These are phyloP conservation scores for Musa balbisiana DNA, from an alignment of 202 grass and related monocot species.

Conservation along the genomic window DNA sequence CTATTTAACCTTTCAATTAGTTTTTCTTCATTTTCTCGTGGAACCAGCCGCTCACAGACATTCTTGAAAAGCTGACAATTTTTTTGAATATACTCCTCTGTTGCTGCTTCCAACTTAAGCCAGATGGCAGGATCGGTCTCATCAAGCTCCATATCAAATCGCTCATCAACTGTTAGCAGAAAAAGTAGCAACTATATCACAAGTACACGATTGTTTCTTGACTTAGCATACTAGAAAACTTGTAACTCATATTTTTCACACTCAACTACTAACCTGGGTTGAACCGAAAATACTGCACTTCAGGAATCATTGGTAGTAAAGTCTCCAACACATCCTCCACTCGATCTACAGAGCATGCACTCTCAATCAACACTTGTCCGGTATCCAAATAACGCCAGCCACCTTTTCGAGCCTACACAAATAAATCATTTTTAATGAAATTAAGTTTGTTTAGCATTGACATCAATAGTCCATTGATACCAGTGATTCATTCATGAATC, in stretches of 20 bases:
- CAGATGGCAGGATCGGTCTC: slow-evolving; percentile 88
- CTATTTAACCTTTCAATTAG: slow-evolving; percentile 58
- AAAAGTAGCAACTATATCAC: not conserved
- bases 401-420: slow-evolving; percentile 76
- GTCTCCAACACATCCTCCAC: slow-evolving; percentile 92
- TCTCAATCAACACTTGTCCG: slow-evolving; percentile 97
- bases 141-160: slow-evolving; percentile 95
- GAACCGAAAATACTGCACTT: slow-evolving; percentile 94
- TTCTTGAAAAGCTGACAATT: slow-evolving; percentile 66
- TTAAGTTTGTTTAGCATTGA: not conserved
- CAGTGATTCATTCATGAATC: not conserved
- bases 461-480: not conserved
- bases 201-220: not conserved
- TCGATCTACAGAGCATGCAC: slow-evolving; percentile 88
- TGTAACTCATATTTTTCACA: not conserved
- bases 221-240: not conserved
- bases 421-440: not conserved
- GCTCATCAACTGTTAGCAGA: slow-evolving; percentile 77
- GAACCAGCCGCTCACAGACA: slow-evolving; percentile 72
- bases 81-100: slow-evolving; percentile 91
- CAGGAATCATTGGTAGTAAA: slow-evolving; percentile 89
- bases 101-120: slow-evolving; percentile 92
- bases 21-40: slow-evolving; percentile 64
- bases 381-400: slow-evolving; percentile 98
- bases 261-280: slow-evolving; percentile 56